Evolutionary conservation across 106 monocot genomes (phyloP), one percentile per base, ranked within the genome.

Genomic region (Phalaenopsis aphrodite): DNA sequence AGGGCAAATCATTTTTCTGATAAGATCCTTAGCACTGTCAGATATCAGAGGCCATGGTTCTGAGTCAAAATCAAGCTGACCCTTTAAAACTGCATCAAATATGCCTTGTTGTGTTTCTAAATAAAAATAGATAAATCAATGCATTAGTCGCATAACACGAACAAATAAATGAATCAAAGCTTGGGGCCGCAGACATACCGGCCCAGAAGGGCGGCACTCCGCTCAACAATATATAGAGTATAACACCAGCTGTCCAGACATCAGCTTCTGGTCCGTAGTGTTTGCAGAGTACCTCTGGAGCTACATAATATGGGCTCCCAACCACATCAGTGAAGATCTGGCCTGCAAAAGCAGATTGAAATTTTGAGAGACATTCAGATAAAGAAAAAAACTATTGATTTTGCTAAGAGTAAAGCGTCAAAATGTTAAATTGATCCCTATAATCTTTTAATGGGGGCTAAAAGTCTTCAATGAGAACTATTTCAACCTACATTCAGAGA

Each of bases 81-180:
- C 90, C 75, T 88, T 90, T 73, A 90, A 48, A 79, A 90, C 87
- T 24, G 88, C 90, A 85, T 90, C 90, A 78, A 90, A 90, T 88
- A 90, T 90, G 56, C 90, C 90, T 86, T 90, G 90, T 55, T 90
- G 90, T 75, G 90, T 90, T 82, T 90, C 90, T 90, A 24, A 55
- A 64, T 75, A 23, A 66, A 21, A n/a, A 80, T 68, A 56, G 45
- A 7, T 19, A 52, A 77, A 72, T 24, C 7, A 12, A 72, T 8
- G 56, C 4, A 39, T 38, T 76, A 69, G 36, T 12, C 41, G 15
- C 9, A 41, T 39, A 1, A 23, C 23, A 39, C n/a, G n/a, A 41
- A 57, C 57, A 18, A 19, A 30, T 37, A 19, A 17, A n/a, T 78
- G 8, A 23, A 10, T 3, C 8, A 17, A 76, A 15, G 37, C 30